Base-by-base conservation (phyloP, 345 rosid genomes). In the Gossypium mustelinum region DNA sequence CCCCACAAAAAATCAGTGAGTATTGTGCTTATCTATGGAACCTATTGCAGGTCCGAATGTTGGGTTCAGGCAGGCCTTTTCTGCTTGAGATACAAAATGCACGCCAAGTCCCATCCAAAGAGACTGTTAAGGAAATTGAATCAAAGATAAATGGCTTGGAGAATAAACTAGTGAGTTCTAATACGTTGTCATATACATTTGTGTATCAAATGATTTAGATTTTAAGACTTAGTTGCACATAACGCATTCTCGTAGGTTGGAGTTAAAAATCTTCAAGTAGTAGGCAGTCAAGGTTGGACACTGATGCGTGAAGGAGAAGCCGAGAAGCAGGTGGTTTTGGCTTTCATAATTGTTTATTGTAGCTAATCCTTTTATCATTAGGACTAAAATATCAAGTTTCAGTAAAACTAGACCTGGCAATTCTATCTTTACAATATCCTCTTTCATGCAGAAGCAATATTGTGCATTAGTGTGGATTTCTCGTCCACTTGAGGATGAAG, bases 31-130 rank as follows among this genome's bases (percentile, higher is more conserved):
- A 82, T 78, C 13, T 47, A 70, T 69, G 75, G 48, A 55, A 55
- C 59, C 52, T 3, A 79, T 82, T 81, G 62, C 86, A 94, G 98
- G 98, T 94, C 75, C 94, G 98, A 25, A 94, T 94, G 98, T 81
- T 94, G 82, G 98, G 98, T 76, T 91, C 98, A 44, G 98, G 98
- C n/a, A 88, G 98, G 81, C 98, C 98, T 73, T 94, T 94, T 82
- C 83, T 92, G 80, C 83, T 94, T 69, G 98, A 94, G 89, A 79
- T 94, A 82, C 98, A 88, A 77, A 94, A 91, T 82, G 82, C 97
- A 13, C 93, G 96, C 43, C 83, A 83, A 78, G 81, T 86, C 61
- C 98, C 98, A 79, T 84, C 93, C 17, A 85, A 85, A 58, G 78
- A 74, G 75, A 78, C 75, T 44, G 79, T 93, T 62, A 83, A 85